Evolutionary conservation across 1,284 basidiomycete species (phyloP).

Genomic region (Phylloporus sp.): DNA sequence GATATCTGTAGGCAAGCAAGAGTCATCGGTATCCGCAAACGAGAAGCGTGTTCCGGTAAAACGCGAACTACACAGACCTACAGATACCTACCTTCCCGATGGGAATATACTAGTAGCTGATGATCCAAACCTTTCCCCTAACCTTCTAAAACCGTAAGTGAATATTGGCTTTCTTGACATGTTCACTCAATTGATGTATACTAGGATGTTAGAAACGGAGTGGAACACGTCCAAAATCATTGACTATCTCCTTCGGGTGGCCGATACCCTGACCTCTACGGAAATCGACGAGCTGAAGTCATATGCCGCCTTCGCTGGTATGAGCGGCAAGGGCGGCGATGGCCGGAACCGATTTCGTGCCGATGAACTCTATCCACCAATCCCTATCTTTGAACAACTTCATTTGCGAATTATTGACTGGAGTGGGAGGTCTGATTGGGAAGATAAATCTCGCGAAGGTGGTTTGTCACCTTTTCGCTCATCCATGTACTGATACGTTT

Average conservation of each 20-base stretch:
- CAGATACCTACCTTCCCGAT: not conserved
- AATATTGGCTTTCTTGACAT: too few species aligned
- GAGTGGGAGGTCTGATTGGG: slow-evolving; percentile 44
- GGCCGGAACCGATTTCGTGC: slow-evolving; percentile 59
- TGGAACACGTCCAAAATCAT: not conserved
- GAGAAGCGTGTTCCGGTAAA: slow-evolving; percentile 85
- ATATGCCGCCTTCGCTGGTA: slow-evolving; percentile 78
- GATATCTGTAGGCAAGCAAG: too few species aligned
- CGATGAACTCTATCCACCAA: slow-evolving; percentile 83
- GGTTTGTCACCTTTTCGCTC: not conserved
- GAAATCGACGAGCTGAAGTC: slow-evolving; percentile 77
- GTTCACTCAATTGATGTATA: too few species aligned
- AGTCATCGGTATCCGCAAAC: slow-evolving; percentile 59
- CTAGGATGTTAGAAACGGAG: not conserved
- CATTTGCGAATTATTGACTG: slow-evolving; percentile 86
- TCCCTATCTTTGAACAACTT: slow-evolving; percentile 73
- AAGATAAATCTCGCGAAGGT: slow-evolving; percentile 34
- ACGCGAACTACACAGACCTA: slow-evolving; percentile 63
- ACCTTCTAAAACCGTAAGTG: too few species aligned
- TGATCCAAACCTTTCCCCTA: too few species aligned
- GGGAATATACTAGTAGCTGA: not conserved
- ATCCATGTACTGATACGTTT: not conserved
- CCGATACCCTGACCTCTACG: slow-evolving; percentile 48
- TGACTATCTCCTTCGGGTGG: not conserved
- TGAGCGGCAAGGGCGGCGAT: slow-evolving; percentile 45